Percentiles rank a stretch among this genome's conserved stretches.
phyloP scores from a whole-genome alignment of 345 rosid genomes.

The Xanthoceras sorbifolium region DNA sequence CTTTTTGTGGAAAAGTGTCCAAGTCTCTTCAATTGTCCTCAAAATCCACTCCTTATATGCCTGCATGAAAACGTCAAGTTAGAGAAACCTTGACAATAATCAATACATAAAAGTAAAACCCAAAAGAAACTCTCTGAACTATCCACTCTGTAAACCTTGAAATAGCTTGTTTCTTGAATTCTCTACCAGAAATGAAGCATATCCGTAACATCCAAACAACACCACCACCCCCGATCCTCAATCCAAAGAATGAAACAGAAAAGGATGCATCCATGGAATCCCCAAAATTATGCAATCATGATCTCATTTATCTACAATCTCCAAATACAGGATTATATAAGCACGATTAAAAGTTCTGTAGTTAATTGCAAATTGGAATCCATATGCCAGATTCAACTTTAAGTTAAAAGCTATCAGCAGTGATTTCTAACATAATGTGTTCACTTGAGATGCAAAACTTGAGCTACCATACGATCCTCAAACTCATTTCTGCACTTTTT shows the following conservation, averaged over 20 bases:
- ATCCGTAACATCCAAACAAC: not conserved
- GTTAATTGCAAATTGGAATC: too few relatives aligned
- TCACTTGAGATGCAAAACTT: not conserved
- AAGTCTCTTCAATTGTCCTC: conserved; percentile 69
- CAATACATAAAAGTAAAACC: not conserved
- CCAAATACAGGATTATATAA: not conserved
- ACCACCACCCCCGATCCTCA: not conserved
- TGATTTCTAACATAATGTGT: not conserved
- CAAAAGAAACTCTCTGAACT: not conserved
- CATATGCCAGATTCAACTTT: not conserved
- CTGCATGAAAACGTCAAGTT: conserved; percentile 35
- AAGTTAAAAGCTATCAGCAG: not conserved
- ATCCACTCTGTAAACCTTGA: not conserved
- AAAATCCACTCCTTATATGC: conserved; percentile 75
- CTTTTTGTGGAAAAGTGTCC: conserved; percentile 68
- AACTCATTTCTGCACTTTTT: not conserved
- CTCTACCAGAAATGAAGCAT: not conserved
- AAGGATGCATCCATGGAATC: not conserved
- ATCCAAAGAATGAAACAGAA: not conserved
- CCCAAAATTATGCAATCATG: not conserved
- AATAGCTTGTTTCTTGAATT: not conserved
- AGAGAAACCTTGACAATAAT: not conserved
- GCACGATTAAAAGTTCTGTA: not conserved
- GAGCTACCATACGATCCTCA: not conserved
- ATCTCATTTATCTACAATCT: not conserved